Base-by-base conservation (phyloP, 495 filamentous ascomycete genomes). In the Terfezia claveryi region DNA sequence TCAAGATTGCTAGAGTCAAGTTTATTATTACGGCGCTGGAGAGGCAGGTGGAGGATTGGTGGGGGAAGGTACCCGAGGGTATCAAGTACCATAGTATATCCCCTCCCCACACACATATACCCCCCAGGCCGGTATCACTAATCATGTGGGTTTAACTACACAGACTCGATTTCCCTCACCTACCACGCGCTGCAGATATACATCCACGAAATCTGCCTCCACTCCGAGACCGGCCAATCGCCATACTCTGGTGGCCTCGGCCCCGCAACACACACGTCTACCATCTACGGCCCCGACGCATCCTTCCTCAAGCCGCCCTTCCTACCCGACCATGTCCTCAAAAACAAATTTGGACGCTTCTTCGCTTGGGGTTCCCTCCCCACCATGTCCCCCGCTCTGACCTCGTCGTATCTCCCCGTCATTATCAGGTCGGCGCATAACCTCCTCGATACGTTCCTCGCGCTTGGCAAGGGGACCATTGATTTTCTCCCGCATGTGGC, bases 21-120 rank as follows among this genome's bases (percentile, higher is more conserved):
- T 82, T 84, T 65, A 74, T 79, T 0, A 66, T 95, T 12, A 82
- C 78, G 58, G 77, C 75, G 0, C 89, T 94, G 59, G 82, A 86
- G 61, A 76, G 77, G 46, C 76, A 89, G 56, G 69, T 95, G 10
- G 73, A 82, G 23, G 74, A 79, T 56, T 91, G 83, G 74, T 75
- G 71, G 50, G 67, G 63, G 11, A 70, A 75, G 14, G 71, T 78
- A 4, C 73, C 76, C 0, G 64, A 69, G 9, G 73, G 77, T 12
- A 50, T 67, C 44, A 67, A 46, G 17, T 14, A 20, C 4, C 41
- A 46, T 46, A 14, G 41, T 46, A 46, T 5, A 8, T 46, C 0
- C 12, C 8, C 41, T 4, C 6, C 17, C 38, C 16, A 16, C 16
- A 11, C 38, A 11, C 1, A 44, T 44, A 1, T 44, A 20, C 14